Evolutionary conservation across 1,284 basidiomycete species (phyloP).

Genomic region (Irpex sp.): DNA sequence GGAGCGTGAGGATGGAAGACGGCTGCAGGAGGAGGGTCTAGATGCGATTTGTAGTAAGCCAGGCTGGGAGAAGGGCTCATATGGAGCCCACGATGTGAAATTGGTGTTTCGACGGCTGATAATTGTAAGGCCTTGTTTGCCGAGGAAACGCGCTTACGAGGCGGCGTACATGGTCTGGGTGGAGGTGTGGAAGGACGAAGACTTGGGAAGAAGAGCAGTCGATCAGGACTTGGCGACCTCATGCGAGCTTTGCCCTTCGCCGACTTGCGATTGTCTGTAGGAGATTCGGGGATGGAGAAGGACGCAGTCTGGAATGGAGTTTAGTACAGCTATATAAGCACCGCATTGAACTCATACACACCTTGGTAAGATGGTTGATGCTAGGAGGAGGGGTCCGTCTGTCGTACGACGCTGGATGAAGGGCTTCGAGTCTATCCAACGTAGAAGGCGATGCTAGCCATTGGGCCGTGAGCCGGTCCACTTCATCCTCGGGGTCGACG

Average conservation of each 20-base stretch:
- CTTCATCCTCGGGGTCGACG: slow-evolving; percentile 13
- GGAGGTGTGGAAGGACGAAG: slow-evolving; percentile 30
- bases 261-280: slow-evolving; percentile 34
- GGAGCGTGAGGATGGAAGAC: slow-evolving; percentile 25
- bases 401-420: neutral
- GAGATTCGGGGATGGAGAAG: slow-evolving; percentile 42
- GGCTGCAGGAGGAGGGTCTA: slow-evolving; percentile 57
- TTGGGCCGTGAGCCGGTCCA: slow-evolving; percentile 12
- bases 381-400: neutral
- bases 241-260: slow-evolving; percentile 16
- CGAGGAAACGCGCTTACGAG: slow-evolving; percentile 24
- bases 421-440: slow-evolving; percentile 4
- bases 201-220: slow-evolving; percentile 17
- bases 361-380: neutral
- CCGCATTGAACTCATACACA: neutral
- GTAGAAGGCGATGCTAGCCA: slow-evolving; percentile 14
- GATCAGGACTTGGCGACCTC: slow-evolving; percentile 30
- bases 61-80: slow-evolving; percentile 62
- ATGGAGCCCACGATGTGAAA: slow-evolving; percentile 64
- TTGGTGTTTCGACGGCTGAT: slow-evolving; percentile 58
- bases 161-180: slow-evolving; percentile 27
- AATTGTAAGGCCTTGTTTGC: slow-evolving; percentile 30
- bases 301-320: neutral
- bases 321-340: neutral
- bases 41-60: slow-evolving; percentile 59